Percentiles rank a stretch among this genome's conserved stretches.
Conservation (phyloP, 2,329 filamentous ascomycete species). For the Exophiala sp. region DNA sequence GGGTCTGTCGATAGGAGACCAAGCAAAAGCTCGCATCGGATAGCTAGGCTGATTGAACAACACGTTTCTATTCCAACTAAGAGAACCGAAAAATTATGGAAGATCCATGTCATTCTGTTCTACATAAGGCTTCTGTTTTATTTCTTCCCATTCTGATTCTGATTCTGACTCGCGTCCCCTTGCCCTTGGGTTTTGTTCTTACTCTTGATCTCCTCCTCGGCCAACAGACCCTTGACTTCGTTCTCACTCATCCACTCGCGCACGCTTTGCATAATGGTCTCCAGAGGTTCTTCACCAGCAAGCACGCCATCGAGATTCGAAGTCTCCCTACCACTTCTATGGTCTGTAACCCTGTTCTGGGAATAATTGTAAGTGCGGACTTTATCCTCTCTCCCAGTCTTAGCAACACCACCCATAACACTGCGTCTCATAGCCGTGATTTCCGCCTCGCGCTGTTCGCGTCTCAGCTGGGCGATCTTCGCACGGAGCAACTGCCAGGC, state of each 20-base stretch:
- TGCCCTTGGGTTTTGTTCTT: constrained; percentile 33
- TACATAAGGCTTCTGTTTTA: constrained; percentile 3
- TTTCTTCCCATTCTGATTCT: constrained; percentile 11
- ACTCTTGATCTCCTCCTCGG: constrained; percentile 52
- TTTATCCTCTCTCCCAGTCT: constrained; percentile 87
- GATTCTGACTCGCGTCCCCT: constrained; percentile 1
- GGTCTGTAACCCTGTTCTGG: constrained; percentile 79
- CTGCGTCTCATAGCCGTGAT: constrained; percentile 67
- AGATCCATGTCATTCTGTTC: no score
- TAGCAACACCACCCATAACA: constrained; percentile 67
- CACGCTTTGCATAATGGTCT: constrained; percentile 71
- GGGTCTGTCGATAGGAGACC: no score
- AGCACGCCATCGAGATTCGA: constrained; percentile 78
- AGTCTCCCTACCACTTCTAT: constrained; percentile 71
- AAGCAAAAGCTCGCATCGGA: background rate
- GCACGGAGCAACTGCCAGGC: constrained; percentile 83
- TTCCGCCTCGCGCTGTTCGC: constrained; percentile 79
- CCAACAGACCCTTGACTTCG: constrained; percentile 66
- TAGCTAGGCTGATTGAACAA: background rate
- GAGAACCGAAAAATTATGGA: no score
- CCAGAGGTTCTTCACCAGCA: constrained; percentile 64
- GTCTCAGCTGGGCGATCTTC: constrained; percentile 69
- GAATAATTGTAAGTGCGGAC: constrained; percentile 82
- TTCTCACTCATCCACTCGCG: constrained; percentile 66
- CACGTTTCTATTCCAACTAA: no score